Percentiles rank a stretch among this genome's conserved stretches.
phyloP scores from a whole-genome alignment of 2,329 filamentous ascomycete genomes.

The Dactylellina cionopaga region DNA sequence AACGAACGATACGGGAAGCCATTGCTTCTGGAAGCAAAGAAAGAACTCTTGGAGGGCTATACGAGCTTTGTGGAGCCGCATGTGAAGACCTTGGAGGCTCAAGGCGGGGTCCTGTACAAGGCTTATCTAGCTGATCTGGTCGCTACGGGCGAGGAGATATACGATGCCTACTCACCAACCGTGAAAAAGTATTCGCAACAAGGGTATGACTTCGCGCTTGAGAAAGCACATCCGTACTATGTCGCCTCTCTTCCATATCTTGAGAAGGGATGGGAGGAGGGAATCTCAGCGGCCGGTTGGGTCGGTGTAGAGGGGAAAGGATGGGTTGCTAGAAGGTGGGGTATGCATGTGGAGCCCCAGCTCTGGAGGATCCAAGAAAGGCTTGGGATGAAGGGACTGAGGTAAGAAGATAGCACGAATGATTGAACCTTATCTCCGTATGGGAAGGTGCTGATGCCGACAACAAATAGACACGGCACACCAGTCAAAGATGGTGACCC shows the following conservation, averaged over 20 bases:
- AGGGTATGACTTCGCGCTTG: constrained; percentile 61
- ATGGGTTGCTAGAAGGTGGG: constrained; percentile 57
- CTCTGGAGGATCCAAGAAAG: constrained; percentile 90
- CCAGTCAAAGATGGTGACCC: constrained; percentile 47
- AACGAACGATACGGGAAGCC: constrained; percentile 79
- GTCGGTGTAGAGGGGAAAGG: constrained; percentile 47
- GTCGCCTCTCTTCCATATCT: constrained; percentile 72
- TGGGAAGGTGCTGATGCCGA: no score
- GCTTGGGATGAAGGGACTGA: constrained; percentile 70
- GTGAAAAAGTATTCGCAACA: constrained; percentile 73
- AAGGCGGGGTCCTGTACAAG: constrained; percentile 73
- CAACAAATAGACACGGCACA: constrained; percentile 20
- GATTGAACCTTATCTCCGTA: no score
- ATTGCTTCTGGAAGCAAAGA: constrained; percentile 73
- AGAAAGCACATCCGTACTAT: constrained; percentile 41
- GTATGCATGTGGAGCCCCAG: constrained; percentile 94
- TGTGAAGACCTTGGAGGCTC: constrained; percentile 39
- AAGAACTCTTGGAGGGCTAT: constrained; percentile 59
- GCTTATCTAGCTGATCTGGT: constrained; percentile 78
- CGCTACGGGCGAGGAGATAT: constrained; percentile 65
- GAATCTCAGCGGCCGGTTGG: constrained; percentile 35
- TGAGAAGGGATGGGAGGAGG: constrained; percentile 70
- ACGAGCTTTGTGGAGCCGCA: constrained; percentile 49
- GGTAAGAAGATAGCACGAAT: constrained; percentile 57
- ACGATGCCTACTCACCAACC: constrained; percentile 72